Evolutionary conservation across 257 asterid genomes (phyloP), one percentile per base, ranked within the genome.

Genomic region (Plantago ovata): DNA sequence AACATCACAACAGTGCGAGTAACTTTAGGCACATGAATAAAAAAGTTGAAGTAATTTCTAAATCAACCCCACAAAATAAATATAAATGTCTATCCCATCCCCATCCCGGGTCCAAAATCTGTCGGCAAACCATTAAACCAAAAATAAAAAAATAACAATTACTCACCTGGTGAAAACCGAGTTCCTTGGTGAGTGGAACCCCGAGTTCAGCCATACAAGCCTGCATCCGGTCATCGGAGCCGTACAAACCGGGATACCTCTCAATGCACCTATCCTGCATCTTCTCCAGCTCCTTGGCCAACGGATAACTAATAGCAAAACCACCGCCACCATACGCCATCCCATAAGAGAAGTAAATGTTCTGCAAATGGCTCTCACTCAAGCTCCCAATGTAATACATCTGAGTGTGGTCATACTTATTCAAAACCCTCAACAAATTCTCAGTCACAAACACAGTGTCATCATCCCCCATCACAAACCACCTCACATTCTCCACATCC

Each of bases 151-250:
- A 1, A 28, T 28, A 23, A 39, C 39, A 13, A 7, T 8, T 24
- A 56, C 53, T 71, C 61, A 84, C 92, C 92, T 84, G 92, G 70
- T 84, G 93, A 70, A 84, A 84, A 16, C 93, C 93, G 66, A 75
- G 79, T 79, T 84, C 88, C 61, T 79, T 78, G 33, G 93, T 84
- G 62, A 84, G 84, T 23, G 93, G 93, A 4, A 84, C 93, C 0
- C 93, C 93, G 59, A 84, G 86, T 65, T 84, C 93, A 43, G 93
- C 84, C 93, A 84, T 84, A 75, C 93, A 84, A 16, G 93, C 88
- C 75, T 83, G 91, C 75, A 83, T 78, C 58, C 92, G 53, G 47
- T 80, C 93, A 70, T 84, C 93, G 16, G 86, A 78, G 44, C 88
- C 93, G 62, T 84, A 84, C 74, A 84, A 62, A 14, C 93, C 85